phyloP scores from a whole-genome alignment of 139 green algal genomes.

The Cymbomonas tetramitiformis region DNA sequence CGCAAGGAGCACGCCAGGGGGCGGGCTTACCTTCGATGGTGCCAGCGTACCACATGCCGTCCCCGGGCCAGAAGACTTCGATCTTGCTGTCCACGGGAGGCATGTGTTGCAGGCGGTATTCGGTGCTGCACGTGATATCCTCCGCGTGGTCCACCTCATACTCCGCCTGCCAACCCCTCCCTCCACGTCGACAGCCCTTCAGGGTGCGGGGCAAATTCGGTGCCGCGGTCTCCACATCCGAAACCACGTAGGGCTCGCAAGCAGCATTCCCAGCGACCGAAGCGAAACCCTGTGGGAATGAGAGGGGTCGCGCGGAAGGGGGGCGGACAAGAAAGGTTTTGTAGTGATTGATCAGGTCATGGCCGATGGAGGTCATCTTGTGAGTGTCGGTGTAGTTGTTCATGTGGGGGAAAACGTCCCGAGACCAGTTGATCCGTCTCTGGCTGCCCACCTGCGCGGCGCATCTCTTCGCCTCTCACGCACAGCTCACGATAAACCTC shows the following conservation, averaged over 20 bases:
- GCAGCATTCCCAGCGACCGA: too few relatives aligned
- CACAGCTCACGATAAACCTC: too few relatives aligned
- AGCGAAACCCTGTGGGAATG: too few relatives aligned
- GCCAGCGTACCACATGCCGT: slow-evolving; percentile 7
- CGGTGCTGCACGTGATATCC: background rate
- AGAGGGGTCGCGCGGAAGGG: too few relatives aligned
- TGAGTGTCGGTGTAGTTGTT: slow-evolving; percentile 5
- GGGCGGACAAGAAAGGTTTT: slow-evolving; percentile 10
- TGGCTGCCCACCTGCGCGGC: too few relatives aligned
- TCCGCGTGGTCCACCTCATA: slow-evolving; percentile 7
- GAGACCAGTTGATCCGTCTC: background rate
- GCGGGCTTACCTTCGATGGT: background rate
- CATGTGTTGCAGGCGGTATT: background rate
- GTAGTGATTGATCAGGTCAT: slow-evolving; percentile 10
- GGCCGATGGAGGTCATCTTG: slow-evolving; percentile 1
- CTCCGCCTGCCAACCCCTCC: too few relatives aligned
- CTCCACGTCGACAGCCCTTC: too few relatives aligned
- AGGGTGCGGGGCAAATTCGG: too few relatives aligned
- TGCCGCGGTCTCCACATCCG: too few relatives aligned
- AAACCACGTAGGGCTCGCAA: too few relatives aligned
- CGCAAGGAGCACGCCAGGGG: too few relatives aligned
- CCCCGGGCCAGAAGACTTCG: slow-evolving; percentile 3
- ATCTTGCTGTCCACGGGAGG: background rate
- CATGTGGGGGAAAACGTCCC: slow-evolving; percentile 2
- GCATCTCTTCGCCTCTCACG: too few relatives aligned